Percentiles rank a stretch among this genome's conserved stretches.
phyloP scores from a whole-genome alignment of 768 basidiomycete species.

The Pleurotus tuber-regium region DNA sequence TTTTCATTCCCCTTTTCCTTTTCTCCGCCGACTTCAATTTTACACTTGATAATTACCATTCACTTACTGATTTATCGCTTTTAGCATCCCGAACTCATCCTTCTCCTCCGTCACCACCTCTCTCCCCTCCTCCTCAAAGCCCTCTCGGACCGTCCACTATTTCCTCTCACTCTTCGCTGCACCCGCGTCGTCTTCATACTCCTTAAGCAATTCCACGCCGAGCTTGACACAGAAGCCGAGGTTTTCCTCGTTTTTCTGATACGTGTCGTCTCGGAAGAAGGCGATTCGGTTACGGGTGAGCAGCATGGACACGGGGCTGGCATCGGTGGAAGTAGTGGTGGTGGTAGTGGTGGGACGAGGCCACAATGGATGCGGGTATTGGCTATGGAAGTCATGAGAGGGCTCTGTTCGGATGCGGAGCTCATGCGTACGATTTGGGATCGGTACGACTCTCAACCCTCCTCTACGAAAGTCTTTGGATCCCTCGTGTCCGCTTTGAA shows the following conservation, averaged over 20 bases:
- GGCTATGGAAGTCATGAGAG: slow-evolving; percentile 90
- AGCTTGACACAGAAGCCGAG: slow-evolving; percentile 81
- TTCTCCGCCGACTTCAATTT: too few relatives aligned
- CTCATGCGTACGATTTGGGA: slow-evolving; percentile 79
- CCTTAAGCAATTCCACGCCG: slow-evolving; percentile 83
- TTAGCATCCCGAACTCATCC: slow-evolving; percentile 79
- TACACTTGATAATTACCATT: too few relatives aligned
- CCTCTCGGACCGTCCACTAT: slow-evolving; percentile 77
- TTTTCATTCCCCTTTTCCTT: too few relatives aligned
- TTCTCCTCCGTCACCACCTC: slow-evolving; percentile 86
- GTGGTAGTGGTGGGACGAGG: slow-evolving; percentile 31
- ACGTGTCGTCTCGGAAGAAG: slow-evolving; percentile 57
- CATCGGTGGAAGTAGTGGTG: slow-evolving; percentile 8
- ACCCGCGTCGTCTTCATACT: slow-evolving; percentile 93
- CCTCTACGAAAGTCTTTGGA: slow-evolving; percentile 69
- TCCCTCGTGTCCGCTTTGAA: slow-evolving; percentile 82
- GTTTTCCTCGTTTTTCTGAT: slow-evolving; percentile 80
- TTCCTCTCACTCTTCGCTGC: slow-evolving; percentile 87
- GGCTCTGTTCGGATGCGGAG: slow-evolving; percentile 81
- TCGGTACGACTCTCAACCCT: slow-evolving; percentile 63
- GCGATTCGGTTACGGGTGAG: slow-evolving; percentile 19
- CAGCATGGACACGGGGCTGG: too few relatives aligned
- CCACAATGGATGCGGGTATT: slow-evolving; percentile 90
- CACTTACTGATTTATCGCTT: too few relatives aligned
- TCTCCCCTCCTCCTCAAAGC: slow-evolving; percentile 87